Evolutionary conservation across 1,139 yeast genomes (phyloP).

Genomic region (Ogataea hybrid): DNA sequence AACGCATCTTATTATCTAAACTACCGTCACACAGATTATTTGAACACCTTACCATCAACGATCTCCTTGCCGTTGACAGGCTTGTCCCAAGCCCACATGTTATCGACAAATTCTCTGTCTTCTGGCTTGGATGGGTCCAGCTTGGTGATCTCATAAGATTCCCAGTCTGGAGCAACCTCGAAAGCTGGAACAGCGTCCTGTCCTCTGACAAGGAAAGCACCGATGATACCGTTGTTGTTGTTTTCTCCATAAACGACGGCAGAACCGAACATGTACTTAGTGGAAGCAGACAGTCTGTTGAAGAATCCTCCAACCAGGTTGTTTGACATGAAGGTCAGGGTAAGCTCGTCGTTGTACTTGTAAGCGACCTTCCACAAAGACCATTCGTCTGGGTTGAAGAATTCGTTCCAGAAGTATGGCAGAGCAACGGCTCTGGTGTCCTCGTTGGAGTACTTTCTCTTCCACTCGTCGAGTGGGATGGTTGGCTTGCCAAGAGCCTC

Average conservation of each 20-base stretch:
- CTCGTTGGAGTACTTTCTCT: conserved; percentile 95
- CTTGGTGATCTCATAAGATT: conserved; percentile 69
- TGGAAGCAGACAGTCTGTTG: conserved; percentile 88
- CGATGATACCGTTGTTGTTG: conserved; percentile 97
- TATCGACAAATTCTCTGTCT: conserved; percentile 66
- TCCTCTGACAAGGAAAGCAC: conserved; percentile 95
- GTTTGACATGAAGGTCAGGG: conserved; percentile 97
- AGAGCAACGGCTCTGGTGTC: conserved; percentile 93
- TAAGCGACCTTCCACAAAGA: conserved; percentile 94
- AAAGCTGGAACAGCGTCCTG: conserved; percentile 89
- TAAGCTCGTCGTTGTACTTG: conserved; percentile 97
- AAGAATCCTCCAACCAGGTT: conserved; percentile 98
- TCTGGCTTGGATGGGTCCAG: conserved; percentile 66
- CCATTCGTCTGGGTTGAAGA: conserved; percentile 91
- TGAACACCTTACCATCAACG: conserved; percentile 82
- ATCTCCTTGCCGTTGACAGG: conserved; percentile 68
- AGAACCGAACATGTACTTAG: conserved; percentile 93
- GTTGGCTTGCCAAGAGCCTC: conserved; percentile 72
- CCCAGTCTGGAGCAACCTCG: conserved; percentile 99
- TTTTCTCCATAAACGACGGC: conserved; percentile 96
- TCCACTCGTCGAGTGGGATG: conserved; percentile 87
- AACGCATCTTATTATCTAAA: conserved; percentile 10
- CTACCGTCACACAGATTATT: conserved; percentile 39
- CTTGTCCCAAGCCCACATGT: conserved; percentile 87
- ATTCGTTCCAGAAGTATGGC: conserved; percentile 96